Percentiles rank a stretch among this genome's conserved stretches.
phyloP scores from a whole-genome alignment of 768 basidiomycete genomes.

The Suillus subaureus region DNA sequence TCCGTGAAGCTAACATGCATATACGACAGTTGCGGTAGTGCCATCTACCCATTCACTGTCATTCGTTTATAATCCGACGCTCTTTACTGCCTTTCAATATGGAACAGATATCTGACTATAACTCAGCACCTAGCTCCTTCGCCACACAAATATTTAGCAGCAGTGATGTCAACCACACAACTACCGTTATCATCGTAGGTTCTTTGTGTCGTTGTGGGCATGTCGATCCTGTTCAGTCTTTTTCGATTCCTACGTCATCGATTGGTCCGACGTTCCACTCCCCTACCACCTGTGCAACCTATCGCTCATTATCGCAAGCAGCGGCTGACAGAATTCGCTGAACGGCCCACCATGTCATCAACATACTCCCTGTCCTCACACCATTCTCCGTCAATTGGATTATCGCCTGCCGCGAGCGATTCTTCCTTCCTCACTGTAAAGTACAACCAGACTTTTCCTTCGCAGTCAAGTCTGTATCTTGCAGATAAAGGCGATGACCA shows the following conservation, averaged over 20 bases:
- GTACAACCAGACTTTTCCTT: conserved; percentile 21
- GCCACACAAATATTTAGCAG: not conserved
- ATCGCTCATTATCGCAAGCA: conserved; percentile 63
- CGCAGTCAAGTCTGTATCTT: conserved; percentile 18
- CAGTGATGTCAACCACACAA: conserved; percentile 7
- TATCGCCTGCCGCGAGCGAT: conserved; percentile 33
- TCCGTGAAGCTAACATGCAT: not conserved
- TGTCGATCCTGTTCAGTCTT: conserved; percentile 41
- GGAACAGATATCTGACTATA: not conserved
- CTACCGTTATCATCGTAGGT: conserved; percentile 53
- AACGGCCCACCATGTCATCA: conserved; percentile 19
- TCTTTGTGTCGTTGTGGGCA: conserved; percentile 45
- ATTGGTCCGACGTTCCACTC: conserved; percentile 38
- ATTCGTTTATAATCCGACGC: not conserved
- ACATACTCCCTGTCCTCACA: conserved; percentile 26
- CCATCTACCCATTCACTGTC: not conserved
- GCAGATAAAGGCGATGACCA: conserved; percentile 17
- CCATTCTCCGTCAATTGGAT: conserved; percentile 24
- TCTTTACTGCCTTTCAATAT: conserved; percentile 1
- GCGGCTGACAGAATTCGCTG: conserved; percentile 44
- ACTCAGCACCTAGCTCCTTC: not conserved
- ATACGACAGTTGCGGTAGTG: not conserved
- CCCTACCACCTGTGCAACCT: conserved; percentile 67
- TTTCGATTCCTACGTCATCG: conserved; percentile 39
- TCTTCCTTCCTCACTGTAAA: conserved; percentile 33